Evolutionary conservation across 306 rosid genomes (phyloP), one percentile per base, ranked within the genome.

Genomic region (Cyamopsis tetragonoloba): DNA sequence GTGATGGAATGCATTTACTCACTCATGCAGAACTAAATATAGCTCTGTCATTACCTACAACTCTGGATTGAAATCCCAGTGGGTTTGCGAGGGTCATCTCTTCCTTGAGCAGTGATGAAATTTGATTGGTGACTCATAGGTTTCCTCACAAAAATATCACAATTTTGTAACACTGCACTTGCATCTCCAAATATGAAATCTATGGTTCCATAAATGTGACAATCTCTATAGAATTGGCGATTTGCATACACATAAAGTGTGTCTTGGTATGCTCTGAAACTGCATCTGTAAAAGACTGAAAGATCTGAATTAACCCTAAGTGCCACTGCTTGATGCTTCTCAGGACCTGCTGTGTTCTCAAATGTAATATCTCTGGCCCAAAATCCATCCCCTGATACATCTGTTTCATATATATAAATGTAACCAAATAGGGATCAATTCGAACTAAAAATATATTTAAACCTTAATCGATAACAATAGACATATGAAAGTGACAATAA

Each of bases 291-390:
- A 63, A 86, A 81, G 5, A 84, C 71, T 3, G 89, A 50, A 0
- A 55, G 34, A 71, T 91, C 89, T 7, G 89, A 87, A 48, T 88
- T 81, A 2, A 81, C 86, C 15, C 83, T 74, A 0, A 84, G 53
- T 7, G 96, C 89, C 70, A 91, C 89, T 3, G 88, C 91, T 53
- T 91, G 89, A 22, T 86, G 86, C 66, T 78, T 85, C 0, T 69
- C 65, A 1, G 91, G 91, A 0, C 89, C 88, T 9, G 88, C 89
- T 1, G 77, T 83, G 89, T 91, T 91, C 84, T 86, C 91, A 23
- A 88, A 84, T 14, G 89, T 81, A 41, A 91, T 77, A 51, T 86
- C 90, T 34, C 85, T 74, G 4, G 86, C 95, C 96, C 87, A 91
- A 22, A 91, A 88, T 5, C 88, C 96, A 75, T 88, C 97, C 4